phyloP scores from a whole-genome alignment of 306 rosid species.

The Cucumis hystrix region DNA sequence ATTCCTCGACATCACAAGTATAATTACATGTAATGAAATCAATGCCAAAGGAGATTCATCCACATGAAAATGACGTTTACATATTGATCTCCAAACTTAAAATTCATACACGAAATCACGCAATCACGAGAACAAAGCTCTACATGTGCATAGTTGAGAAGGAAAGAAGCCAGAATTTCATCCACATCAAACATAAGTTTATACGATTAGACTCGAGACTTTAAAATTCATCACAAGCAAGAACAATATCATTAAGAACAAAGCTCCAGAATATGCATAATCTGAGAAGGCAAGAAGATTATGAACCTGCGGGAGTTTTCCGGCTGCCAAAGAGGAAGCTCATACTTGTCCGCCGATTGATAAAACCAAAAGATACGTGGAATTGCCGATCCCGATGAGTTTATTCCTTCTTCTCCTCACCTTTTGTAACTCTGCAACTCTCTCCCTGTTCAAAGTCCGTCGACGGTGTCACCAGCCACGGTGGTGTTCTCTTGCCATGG shows the following conservation, averaged over 20 bases:
- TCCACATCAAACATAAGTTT: neutral
- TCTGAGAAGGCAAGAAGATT: neutral
- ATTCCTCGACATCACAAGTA: neutral
- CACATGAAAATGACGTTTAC: neutral
- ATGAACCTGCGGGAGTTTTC: slow-evolving; percentile 12
- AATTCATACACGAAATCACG: too few species aligned
- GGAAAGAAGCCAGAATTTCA: neutral
- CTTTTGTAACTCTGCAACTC: neutral
- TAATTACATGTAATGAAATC: neutral
- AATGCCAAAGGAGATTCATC: neutral
- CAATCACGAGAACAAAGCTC: too few species aligned
- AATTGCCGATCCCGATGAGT: neutral
- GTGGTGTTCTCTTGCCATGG: neutral
- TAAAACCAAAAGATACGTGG: too few species aligned
- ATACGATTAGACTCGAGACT: neutral
- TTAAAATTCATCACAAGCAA: neutral
- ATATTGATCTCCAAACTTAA: neutral
- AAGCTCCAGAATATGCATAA: neutral
- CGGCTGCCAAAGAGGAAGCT: slow-evolving; percentile 14
- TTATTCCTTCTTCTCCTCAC: neutral
- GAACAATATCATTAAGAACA: neutral
- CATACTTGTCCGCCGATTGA: neutral
- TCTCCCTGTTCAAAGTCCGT: neutral
- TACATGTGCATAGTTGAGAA: neutral
- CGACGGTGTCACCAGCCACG: neutral